phyloP scores from a whole-genome alignment of 805 yeast species.

The Brettanomyces custersianus region DNA sequence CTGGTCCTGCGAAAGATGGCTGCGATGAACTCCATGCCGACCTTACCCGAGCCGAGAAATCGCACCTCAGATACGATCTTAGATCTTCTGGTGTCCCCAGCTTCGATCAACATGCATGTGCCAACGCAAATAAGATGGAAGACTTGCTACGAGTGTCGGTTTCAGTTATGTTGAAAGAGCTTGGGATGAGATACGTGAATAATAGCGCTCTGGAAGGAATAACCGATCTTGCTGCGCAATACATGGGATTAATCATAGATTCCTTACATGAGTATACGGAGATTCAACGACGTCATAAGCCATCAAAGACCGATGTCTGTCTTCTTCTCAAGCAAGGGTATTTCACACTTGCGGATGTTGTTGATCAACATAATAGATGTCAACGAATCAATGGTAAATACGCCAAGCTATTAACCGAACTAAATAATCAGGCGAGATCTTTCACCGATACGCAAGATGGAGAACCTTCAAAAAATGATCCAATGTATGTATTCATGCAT shows the following conservation, averaged over 20 bases:
- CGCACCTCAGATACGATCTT: too few relatives aligned
- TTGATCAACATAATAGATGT: constrained; percentile 25
- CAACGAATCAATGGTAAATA: constrained; percentile 11
- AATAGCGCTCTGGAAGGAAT: constrained; percentile 31
- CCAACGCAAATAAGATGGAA: constrained; percentile 18
- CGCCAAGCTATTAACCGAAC: constrained; percentile 4
- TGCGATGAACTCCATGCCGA: not conserved
- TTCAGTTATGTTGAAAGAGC: constrained; percentile 26
- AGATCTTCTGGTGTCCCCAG: not conserved
- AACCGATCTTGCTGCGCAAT: constrained; percentile 25
- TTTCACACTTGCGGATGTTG: constrained; percentile 31
- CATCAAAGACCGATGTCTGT: constrained; percentile 43
- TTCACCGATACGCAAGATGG: not conserved
- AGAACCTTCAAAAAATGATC: constrained; percentile 3
- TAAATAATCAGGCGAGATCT: constrained; percentile 10
- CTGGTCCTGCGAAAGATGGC: not conserved
- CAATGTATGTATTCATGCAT: constrained; percentile 2
- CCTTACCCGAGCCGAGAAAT: not conserved
- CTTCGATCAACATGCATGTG: not conserved
- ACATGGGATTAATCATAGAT: constrained; percentile 29
- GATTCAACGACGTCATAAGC: constrained; percentile 50
- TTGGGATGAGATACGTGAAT: constrained; percentile 21
- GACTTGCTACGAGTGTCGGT: constrained; percentile 25
- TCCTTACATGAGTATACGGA: constrained; percentile 43
- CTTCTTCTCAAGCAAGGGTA: constrained; percentile 35